Evolutionary conservation across 257 asterid species (phyloP).

Genomic region (Capsicum chinense): DNA sequence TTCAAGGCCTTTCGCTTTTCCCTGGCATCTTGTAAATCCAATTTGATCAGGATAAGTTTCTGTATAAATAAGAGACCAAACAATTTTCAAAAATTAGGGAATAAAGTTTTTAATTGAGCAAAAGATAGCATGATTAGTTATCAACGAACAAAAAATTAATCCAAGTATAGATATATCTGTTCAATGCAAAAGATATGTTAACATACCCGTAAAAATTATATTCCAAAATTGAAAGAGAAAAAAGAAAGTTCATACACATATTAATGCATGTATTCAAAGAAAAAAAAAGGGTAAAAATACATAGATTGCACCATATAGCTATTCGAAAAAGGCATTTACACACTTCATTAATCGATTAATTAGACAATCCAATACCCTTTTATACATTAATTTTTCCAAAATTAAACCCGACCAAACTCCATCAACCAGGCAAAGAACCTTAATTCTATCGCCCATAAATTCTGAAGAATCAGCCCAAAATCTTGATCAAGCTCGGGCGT

Average conservation of each 20-base stretch:
- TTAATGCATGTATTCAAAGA: no score
- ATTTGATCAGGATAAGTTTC: conserved; percentile 55
- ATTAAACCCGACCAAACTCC: no score
- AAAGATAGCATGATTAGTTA: background rate
- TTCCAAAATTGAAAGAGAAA: background rate
- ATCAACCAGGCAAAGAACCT: no score
- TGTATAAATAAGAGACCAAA: conserved; percentile 30
- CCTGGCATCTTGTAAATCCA: conserved; percentile 57
- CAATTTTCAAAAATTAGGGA: background rate
- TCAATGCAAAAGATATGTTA: background rate
- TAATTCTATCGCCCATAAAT: no score
- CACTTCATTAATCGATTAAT: no score
- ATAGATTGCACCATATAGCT: no score
- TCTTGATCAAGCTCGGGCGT: no score
- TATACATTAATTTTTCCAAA: no score
- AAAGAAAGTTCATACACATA: background rate
- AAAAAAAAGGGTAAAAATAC: background rate
- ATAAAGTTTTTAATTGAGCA: background rate
- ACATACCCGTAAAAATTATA: background rate
- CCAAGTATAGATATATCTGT: background rate
- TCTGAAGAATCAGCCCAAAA: no score
- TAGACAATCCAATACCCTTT: no score
- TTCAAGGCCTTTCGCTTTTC: conserved; percentile 70
- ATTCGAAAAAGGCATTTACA: no score
- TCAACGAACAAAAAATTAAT: background rate